Evolutionary conservation across 1,284 basidiomycete genomes (phyloP).

Genomic region (Gomphus bonarii): DNA sequence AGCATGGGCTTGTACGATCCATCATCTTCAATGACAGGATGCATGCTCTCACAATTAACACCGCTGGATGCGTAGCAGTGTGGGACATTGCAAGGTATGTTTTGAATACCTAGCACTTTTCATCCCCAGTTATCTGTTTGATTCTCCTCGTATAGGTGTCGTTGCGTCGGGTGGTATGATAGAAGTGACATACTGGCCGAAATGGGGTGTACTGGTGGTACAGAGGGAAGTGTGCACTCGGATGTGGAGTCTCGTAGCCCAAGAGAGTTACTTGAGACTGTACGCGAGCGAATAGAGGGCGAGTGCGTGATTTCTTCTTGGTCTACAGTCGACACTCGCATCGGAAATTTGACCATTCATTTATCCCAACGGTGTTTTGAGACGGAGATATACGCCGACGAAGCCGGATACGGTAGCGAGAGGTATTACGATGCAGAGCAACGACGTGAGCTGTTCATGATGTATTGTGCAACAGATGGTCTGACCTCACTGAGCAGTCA

Average conservation of each 20-base stretch:
- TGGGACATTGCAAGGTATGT: slow-evolving; percentile 69
- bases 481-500: slow-evolving; percentile 40
- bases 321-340: slow-evolving; percentile 85
- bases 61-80: slow-evolving; percentile 73
- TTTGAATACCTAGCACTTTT: background rate
- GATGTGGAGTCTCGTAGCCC: slow-evolving; percentile 33
- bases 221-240: slow-evolving; percentile 6
- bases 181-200: slow-evolving; percentile 3
- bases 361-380: slow-evolving; percentile 86
- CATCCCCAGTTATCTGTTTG: background rate
- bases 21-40: slow-evolving; percentile 83
- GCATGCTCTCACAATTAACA: slow-evolving; percentile 88
- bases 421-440: slow-evolving; percentile 65
- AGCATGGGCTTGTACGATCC: slow-evolving; percentile 76
- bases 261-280: slow-evolving; percentile 78
- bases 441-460: slow-evolving; percentile 45
- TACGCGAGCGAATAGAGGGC: slow-evolving; percentile 85
- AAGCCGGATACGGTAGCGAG: slow-evolving; percentile 58
- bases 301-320: slow-evolving; percentile 81
- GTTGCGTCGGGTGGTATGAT: slow-evolving; percentile 10
- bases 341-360: slow-evolving; percentile 83
- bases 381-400: slow-evolving; percentile 91
- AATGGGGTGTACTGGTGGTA: background rate
- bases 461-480: background rate
- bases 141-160: background rate